A percentile compares a stretch with the other conserved stretches of the same genome.
Conservation (phyloP, 768 basidiomycete genomes). For the Russula griseocarnosa region DNA sequence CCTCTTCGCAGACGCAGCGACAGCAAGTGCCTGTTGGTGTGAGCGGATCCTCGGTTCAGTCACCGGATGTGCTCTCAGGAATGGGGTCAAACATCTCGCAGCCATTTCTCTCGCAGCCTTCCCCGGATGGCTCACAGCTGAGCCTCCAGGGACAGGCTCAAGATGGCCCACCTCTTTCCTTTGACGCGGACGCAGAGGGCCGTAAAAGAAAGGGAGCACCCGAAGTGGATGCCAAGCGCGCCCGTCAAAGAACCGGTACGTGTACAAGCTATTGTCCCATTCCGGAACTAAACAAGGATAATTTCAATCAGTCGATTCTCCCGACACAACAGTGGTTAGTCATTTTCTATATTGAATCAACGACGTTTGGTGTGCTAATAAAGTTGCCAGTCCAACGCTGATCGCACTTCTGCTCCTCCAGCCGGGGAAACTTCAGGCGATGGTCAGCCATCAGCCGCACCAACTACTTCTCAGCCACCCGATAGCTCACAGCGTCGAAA, state of each 20-base stretch:
- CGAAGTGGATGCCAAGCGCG: conserved; percentile 65
- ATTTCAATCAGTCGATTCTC: conserved; percentile 29
- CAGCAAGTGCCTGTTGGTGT: conserved; percentile 18
- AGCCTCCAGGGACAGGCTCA: conserved; percentile 15
- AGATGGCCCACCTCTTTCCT: conserved; percentile 21
- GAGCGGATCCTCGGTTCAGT: conserved; percentile 20
- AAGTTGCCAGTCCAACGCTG: conserved; percentile 28
- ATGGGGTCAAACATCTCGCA: conserved; percentile 11
- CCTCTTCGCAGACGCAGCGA: conserved; percentile 16
- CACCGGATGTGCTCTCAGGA: conserved; percentile 24
- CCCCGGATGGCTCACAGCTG: conserved; percentile 15
- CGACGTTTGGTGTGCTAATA: not conserved
- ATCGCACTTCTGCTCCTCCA: conserved; percentile 30
- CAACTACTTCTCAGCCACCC: conserved; percentile 15
- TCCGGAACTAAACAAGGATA: not conserved
- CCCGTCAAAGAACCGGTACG: conserved; percentile 68
- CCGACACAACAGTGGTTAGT: conserved; percentile 34
- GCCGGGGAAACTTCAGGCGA: conserved; percentile 19
- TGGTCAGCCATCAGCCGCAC: conserved; percentile 1
- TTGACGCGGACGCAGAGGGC: conserved; percentile 60
- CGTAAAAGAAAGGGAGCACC: conserved; percentile 69
- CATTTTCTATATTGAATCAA: not conserved
- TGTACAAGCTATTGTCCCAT: conserved; percentile 8
- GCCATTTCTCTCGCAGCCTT: conserved; percentile 15
- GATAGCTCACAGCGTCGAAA: conserved; percentile 62